These are phyloP conservation scores for Diutina rugosa DNA, from an alignment of 1,139 yeast genomes.

Conservation along the genomic window DNA sequence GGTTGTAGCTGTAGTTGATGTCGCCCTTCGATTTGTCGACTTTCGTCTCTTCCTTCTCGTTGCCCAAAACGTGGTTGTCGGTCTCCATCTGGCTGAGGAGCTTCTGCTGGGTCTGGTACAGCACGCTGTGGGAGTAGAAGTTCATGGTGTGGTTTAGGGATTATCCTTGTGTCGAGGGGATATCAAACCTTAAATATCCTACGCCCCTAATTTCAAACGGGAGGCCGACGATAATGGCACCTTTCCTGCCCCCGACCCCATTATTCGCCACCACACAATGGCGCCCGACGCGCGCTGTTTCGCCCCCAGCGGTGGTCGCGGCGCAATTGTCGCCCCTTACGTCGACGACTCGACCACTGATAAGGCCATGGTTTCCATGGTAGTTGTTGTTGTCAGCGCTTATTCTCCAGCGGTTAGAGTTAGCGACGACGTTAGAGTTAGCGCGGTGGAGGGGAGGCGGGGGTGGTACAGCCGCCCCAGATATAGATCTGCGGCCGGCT, in stretches of 20 bases:
- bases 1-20: not conserved
- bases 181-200: too few species aligned
- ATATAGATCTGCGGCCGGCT: not conserved
- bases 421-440: too few species aligned
- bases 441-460: not conserved
- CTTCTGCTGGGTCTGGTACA: slow-evolving; percentile 21
- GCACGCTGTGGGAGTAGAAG: slow-evolving; percentile 9
- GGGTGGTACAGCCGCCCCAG: not conserved
- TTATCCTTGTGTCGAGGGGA: too few species aligned
- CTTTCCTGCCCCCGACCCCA: too few species aligned
- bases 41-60: not conserved
- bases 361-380: too few species aligned
- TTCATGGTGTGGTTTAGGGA: not conserved
- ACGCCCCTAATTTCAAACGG: too few species aligned
- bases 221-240: too few species aligned
- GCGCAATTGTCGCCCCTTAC: not conserved
- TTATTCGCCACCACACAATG: too few species aligned
- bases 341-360: not conserved
- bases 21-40: not conserved
- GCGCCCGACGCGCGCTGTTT: too few species aligned
- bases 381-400: not conserved
- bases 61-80: slow-evolving; percentile 5
- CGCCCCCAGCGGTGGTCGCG: too few species aligned
- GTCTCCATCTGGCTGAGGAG: slow-evolving; percentile 10
- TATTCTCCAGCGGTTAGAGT: not conserved